These are phyloP conservation scores for Excoecaria agallocha DNA, from an alignment of 345 rosid species.

Conservation along the genomic window DNA sequence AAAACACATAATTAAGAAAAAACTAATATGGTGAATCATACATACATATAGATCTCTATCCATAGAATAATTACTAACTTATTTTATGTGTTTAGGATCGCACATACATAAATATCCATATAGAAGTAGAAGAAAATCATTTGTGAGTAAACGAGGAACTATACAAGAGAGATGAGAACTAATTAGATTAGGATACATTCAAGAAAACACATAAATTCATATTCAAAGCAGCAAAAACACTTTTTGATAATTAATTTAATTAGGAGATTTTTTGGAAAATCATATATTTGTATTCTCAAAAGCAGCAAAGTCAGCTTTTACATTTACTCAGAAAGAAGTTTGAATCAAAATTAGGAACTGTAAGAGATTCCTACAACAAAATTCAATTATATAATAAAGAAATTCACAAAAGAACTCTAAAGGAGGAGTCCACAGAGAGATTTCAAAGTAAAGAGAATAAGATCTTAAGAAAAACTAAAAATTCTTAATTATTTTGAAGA, in stretches of 20 bases:
- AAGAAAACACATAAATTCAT: too few relatives aligned
- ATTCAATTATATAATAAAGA: too few relatives aligned
- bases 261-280: neutral
- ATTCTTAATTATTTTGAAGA: neutral
- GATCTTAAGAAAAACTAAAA: neutral
- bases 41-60: neutral
- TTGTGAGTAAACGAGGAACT: neutral
- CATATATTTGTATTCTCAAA: neutral
- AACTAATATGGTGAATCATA: neutral
- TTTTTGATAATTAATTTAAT: neutral
- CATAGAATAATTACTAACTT: neutral
- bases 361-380: neutral
- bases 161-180: neutral
- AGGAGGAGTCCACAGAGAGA: neutral
- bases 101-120: too few relatives aligned
- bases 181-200: neutral
- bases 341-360: conserved; percentile 7
- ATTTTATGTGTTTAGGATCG: neutral
- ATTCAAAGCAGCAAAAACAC: too few relatives aligned
- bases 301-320: neutral
- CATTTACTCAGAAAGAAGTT: neutral
- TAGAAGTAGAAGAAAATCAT: neutral
- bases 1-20: neutral
- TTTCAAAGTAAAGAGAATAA: neutral
- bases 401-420: neutral